A percentile compares a stretch with the other conserved stretches of the same genome.
Conservation (phyloP, 2,329 filamentous ascomycete genomes). For the Xylariaceae sp. region DNA sequence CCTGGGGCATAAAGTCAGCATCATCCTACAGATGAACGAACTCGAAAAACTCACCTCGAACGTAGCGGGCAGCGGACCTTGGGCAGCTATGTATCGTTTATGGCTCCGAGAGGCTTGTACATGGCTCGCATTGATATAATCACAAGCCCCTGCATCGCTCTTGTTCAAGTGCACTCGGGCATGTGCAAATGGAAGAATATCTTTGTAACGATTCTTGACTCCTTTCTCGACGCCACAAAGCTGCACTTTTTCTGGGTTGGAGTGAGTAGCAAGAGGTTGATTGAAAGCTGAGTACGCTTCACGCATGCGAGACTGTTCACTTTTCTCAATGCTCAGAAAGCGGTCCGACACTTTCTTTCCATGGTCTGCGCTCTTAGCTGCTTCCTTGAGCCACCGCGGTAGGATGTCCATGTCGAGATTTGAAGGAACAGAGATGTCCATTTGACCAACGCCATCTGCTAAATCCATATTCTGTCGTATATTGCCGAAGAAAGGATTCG, state of each 20-base stretch:
- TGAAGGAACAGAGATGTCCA: constrained; percentile 49
- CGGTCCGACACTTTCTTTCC: constrained; percentile 78
- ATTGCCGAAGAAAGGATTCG: constrained; percentile 91
- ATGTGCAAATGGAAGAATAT: constrained; percentile 95
- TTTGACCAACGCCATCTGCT: constrained; percentile 86
- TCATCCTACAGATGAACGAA: neutral
- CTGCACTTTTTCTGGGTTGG: constrained; percentile 48
- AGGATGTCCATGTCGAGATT: constrained; percentile 50
- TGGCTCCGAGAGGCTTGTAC: constrained; percentile 75
- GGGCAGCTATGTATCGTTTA: constrained; percentile 92
- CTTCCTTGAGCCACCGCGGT: constrained; percentile 73
- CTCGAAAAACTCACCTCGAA: constrained; percentile 65
- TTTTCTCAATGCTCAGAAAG: constrained; percentile 79
- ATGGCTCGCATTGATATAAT: constrained; percentile 94
- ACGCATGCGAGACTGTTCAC: constrained; percentile 89
- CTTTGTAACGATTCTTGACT: constrained; percentile 94
- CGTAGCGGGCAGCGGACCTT: constrained; percentile 87
- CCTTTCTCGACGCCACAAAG: constrained; percentile 94
- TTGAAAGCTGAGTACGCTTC: constrained; percentile 59
- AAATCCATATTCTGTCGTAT: constrained; percentile 97
- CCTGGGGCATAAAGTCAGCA: constrained; percentile 48
- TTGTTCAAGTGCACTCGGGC: constrained; percentile 76
- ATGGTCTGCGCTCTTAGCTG: constrained; percentile 62
- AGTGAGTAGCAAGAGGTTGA: constrained; percentile 32
- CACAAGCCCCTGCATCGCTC: constrained; percentile 65